Percentiles rank a stretch among this genome's conserved stretches.
Evolutionary conservation across 1,284 basidiomycete species (phyloP).

Genomic region (Cryptococcus sp.): DNA sequence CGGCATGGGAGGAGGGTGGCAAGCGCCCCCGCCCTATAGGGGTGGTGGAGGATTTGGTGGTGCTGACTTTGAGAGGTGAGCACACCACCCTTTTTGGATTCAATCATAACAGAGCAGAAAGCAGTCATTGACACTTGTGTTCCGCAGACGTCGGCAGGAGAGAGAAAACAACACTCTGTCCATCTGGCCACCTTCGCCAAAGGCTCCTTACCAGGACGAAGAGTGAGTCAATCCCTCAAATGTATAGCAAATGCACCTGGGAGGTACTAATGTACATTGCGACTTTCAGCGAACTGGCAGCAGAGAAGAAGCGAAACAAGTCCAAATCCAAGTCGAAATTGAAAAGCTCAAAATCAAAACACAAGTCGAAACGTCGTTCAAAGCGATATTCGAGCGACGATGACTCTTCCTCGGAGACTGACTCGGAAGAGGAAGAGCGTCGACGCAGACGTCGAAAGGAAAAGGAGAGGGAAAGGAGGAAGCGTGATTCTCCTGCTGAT

Average conservation of each 20-base stretch:
- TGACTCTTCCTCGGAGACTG: conserved; percentile 56
- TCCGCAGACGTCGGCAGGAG: conserved; percentile 71
- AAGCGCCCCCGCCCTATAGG: conserved; percentile 16
- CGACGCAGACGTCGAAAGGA: conserved; percentile 52
- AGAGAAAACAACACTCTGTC: conserved; percentile 65
- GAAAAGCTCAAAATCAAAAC: conserved; percentile 21
- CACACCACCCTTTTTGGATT: not conserved
- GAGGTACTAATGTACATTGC: conserved; percentile 50
- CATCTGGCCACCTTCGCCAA: conserved; percentile 85
- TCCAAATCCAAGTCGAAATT: conserved; percentile 25
- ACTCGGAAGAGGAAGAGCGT: conserved; percentile 66
- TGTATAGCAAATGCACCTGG: conserved; percentile 7
- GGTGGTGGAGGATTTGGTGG: conserved; percentile 10
- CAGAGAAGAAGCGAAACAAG: conserved; percentile 28
- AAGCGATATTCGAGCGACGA: conserved; percentile 45
- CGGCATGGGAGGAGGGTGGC: conserved; percentile 10
- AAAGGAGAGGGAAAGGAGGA: conserved; percentile 57
- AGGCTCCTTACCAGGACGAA: conserved; percentile 52
- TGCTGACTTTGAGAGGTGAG: conserved; percentile 40
- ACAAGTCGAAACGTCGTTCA: conserved; percentile 24
- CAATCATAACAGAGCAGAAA: conserved; percentile 3
- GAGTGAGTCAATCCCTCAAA: conserved; percentile 49
- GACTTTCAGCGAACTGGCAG: conserved; percentile 37
- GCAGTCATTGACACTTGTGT: conserved; percentile 1
- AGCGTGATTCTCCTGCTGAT: conserved; percentile 33